Evolutionary conservation across 441 rosid genomes (phyloP), one percentile per base, ranked within the genome.

Genomic region (Bocquillonia castaneifolia): DNA sequence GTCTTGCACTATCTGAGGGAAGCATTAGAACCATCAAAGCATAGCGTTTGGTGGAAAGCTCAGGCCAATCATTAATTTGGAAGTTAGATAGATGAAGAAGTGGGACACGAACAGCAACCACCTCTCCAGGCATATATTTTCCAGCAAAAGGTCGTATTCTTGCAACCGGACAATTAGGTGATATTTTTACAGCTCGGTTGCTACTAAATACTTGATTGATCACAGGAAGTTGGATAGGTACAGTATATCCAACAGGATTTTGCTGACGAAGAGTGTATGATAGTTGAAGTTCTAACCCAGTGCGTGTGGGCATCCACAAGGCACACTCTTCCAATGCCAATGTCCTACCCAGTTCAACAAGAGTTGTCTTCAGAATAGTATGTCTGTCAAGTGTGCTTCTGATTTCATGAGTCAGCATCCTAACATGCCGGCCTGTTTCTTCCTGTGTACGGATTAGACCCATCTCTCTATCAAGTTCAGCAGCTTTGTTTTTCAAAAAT

Each of bases 11-110:
- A 74, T 92, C 93, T 22, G 97, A 88, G 42, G 99, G 97, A 71
- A 94, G 99, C 96, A 94, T 92, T 80, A 94, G 77, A 20, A 94
- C 99, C 99, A 94, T 88, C 74, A 94, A 72, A 57, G 98, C 99
- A 77, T 92, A 94, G 59, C 93, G 82, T 73, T 90, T 94, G 18
- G 97, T 90, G 22, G 97, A 90, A 69, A 94, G 98, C 81, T 94
- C 99, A 13, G 99, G 99, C 99, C 98, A 92, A 69, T 90, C 98
- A 70, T 90, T 92, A 55, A 94, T 94, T 78, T 88, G 98, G 65
- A 94, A 94, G 74, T 92, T 94, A 18, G 96, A 90, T 55, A 94
- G 96, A 84, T 92, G 97, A 15, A 94, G 89, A 63, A 92, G 94
- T 0, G 98, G 98, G 44, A 94, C 98, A 64, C 98, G 90, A 55